Conservation (phyloP, 257 asterid genomes). For the Solanum arcanum region DNA sequence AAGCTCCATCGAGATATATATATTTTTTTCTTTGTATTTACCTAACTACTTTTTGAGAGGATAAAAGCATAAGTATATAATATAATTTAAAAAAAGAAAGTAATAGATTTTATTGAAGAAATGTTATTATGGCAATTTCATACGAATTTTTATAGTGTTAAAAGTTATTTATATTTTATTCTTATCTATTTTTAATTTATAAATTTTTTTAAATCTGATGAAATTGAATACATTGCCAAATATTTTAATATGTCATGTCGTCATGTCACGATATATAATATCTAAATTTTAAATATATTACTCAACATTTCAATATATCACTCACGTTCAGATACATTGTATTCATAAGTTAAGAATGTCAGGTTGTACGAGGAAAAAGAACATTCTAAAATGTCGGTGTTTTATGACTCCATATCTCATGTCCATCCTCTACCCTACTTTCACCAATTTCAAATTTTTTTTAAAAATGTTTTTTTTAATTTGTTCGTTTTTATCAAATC, state of each 20-base stretch:
- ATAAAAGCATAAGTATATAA: neutral
- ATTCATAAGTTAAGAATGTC: neutral
- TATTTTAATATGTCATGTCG: rapidly evolving
- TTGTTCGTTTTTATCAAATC: neutral
- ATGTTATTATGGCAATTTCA: neutral
- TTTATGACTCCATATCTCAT: neutral
- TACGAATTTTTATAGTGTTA: neutral
- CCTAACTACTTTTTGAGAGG: neutral
- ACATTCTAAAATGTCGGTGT: neutral
- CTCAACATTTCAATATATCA: rapidly evolving
- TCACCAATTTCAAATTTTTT: neutral
- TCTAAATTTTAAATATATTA: no score
- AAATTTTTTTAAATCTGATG: no score
- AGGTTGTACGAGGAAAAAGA: neutral
- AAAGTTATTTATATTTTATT: no score
- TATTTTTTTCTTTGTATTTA: no score
- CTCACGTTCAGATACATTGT: no score
- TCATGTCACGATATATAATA: no score
- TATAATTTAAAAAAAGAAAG: neutral
- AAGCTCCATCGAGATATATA: neutral
- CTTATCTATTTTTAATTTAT: no score
- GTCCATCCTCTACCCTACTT: neutral
- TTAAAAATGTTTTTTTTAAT: neutral
- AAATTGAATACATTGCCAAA: no score
- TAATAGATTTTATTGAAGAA: neutral